phyloP scores from a whole-genome alignment of 2,329 filamentous ascomycete species.

The Aspergillus hortae region DNA sequence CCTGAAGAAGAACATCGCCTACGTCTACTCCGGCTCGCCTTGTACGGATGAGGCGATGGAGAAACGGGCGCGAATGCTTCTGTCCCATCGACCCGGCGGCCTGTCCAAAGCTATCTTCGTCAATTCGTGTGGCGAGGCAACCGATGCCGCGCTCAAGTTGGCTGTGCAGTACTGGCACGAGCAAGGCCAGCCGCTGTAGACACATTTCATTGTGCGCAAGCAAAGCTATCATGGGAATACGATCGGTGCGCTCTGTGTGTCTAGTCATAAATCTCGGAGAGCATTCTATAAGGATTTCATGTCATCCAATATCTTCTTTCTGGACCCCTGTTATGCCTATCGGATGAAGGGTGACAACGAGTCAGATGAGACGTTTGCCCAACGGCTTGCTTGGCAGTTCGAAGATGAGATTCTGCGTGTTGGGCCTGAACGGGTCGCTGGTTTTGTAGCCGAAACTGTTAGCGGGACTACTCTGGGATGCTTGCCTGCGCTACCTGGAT shows the following conservation, averaged over 20 bases:
- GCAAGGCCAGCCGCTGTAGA: neutral
- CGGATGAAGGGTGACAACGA: neutral
- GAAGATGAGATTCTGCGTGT: slow-evolving; percentile 2
- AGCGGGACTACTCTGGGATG: slow-evolving; percentile 1
- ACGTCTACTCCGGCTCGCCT: neutral
- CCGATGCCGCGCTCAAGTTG: slow-evolving; percentile 3
- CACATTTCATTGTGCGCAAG: neutral
- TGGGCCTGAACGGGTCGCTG: neutral
- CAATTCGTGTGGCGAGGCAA: slow-evolving; percentile 2
- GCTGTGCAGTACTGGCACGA: slow-evolving; percentile 3
- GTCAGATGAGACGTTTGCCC: neutral
- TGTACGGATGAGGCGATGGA: slow-evolving; percentile 1
- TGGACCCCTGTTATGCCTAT: slow-evolving; percentile 2
- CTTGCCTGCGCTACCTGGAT: slow-evolving; percentile 1
- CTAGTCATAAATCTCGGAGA: neutral
- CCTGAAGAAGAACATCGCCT: slow-evolving; percentile 2
- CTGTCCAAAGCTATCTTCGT: slow-evolving; percentile 5
- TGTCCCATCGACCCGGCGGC: neutral
- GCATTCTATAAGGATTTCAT: neutral
- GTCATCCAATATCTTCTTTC: neutral
- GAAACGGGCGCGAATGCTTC: neutral
- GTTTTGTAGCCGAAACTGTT: slow-evolving; percentile 2
- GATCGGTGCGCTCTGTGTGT: slow-evolving; percentile 1
- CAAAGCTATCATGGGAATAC: slow-evolving; percentile 7
- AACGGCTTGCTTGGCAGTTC: neutral